Conservation (phyloP, 2,329 filamentous ascomycete species). For the Aspergillus floridensis region DNA sequence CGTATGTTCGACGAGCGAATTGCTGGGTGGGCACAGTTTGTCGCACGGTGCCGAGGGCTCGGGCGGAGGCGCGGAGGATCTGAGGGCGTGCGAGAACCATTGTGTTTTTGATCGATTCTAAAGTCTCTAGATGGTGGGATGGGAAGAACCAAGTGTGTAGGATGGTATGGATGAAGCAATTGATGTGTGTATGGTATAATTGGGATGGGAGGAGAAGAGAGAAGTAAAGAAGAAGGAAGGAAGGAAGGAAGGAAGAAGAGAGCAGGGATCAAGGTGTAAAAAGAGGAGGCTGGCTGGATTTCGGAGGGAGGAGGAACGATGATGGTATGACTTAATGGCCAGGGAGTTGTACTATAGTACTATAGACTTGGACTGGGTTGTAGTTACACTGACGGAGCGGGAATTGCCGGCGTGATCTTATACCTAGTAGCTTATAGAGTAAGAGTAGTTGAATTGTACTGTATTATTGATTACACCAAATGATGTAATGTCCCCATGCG, state of each 20-base stretch:
- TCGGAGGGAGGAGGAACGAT: neutral
- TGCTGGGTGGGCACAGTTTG: conserved; percentile 38
- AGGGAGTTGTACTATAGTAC: neutral
- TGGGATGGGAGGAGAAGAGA: neutral
- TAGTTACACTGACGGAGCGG: conserved; percentile 10
- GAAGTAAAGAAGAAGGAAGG: neutral
- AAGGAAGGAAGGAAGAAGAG: neutral
- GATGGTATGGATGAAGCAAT: neutral
- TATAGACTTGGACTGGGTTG: neutral
- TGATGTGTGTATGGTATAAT: neutral
- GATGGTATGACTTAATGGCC: conserved; percentile 9
- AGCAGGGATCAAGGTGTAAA: neutral
- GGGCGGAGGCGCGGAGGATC: conserved; percentile 25
- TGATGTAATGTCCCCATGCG: conserved; percentile 14
- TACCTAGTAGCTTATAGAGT: neutral
- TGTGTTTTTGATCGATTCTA: conserved; percentile 7
- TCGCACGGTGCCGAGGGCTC: conserved; percentile 17
- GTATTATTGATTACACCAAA: neutral
- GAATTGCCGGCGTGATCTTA: conserved; percentile 12
- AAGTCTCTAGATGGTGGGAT: neutral
- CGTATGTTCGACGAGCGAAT: conserved; percentile 47
- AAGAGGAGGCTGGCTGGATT: conserved; percentile 4
- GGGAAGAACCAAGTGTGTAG: neutral
- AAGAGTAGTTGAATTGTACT: neutral
- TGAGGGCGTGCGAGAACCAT: conserved; percentile 38